Percentiles rank a stretch among this genome's conserved stretches.
Conservation (phyloP, 1,139 yeast species). For the Trichomonascaceae sp. region DNA sequence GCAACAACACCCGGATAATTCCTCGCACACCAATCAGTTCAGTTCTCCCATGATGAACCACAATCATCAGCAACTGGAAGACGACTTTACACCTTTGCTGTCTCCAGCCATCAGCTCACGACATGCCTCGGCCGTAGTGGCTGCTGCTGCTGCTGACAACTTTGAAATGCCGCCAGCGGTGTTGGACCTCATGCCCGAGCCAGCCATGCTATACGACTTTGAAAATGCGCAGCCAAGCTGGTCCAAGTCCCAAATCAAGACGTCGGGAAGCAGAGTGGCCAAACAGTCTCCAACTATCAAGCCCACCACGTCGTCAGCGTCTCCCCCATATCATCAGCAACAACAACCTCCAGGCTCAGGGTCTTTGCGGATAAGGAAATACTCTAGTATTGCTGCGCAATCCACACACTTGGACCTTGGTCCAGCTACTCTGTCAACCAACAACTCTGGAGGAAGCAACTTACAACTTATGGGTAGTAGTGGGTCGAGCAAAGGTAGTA, state of each 20-base stretch:
- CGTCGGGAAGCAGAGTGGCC: slow-evolving; percentile 5
- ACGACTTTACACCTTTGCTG: background rate
- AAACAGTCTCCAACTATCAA: slow-evolving; percentile 10
- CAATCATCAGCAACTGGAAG: too few relatives aligned
- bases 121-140: too few relatives aligned
- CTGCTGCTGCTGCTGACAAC: background rate
- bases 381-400: background rate
- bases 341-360: slow-evolving; percentile 1
- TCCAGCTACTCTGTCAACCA: slow-evolving; percentile 14
- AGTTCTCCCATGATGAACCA: too few relatives aligned
- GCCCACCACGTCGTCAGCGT: slow-evolving; percentile 3
- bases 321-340: slow-evolving; percentile 1
- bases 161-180: background rate
- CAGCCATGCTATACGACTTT: background rate
- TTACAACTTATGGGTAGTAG: too few relatives aligned
- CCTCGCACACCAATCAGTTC: too few relatives aligned
- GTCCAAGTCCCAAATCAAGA: too few relatives aligned
- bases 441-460: slow-evolving; percentile 17
- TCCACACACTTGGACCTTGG: slow-evolving; percentile 5
- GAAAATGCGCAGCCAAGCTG: too few relatives aligned
- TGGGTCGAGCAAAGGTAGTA: too few relatives aligned
- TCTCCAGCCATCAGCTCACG: too few relatives aligned
- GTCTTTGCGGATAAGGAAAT: slow-evolving; percentile 3
- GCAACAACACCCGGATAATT: too few relatives aligned
- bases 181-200: background rate